Evolutionary conservation across 2,329 filamentous ascomycete species (phyloP), one percentile per base, ranked within the genome.

Genomic region (Trichoderma sp.): DNA sequence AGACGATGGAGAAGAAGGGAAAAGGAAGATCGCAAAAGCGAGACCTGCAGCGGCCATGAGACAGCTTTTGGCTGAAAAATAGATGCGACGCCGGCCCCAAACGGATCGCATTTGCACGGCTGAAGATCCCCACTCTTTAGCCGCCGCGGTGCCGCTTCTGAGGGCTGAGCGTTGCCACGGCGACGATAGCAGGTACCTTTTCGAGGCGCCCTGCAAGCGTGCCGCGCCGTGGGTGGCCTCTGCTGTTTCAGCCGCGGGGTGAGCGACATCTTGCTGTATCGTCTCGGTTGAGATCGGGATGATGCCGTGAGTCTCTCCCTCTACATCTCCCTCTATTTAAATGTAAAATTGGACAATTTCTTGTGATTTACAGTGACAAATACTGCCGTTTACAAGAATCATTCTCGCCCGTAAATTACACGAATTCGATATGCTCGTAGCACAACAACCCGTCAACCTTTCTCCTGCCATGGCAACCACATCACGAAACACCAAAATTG

Each of bases 41-140:
- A 37, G 43, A 68, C 31, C 19, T 60, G 55, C 40, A 60, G 57
- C 49, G 66, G 47, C 59, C 33, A 31, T 68, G 66, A 68, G 59
- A 63, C 66, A 68, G 33, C 66, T 68, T 68, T 60, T 66, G 62
- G 53, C 49, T 66, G 52, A 57, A 66, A 57, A 64, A 64, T 21
- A 29, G 27, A 56, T 27, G 43, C 43, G n/a, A 21, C 43, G 10
- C 10, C 16, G 13, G 21, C 13, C 21, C 16, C 21, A 35, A 57
- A 57, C 29, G 49, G 40, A 43, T 27, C 52, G 49, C 52, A 40
- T 59, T 60, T 60, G 33, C 31, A 24, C 31, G 57, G 19, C 16
- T 31, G 59, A 29, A 3, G 43, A 53, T 43, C 68, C 43, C 68
- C 68, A 69, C 68, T 66, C 53, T 59, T 59, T 65, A 65, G 47